Evolutionary conservation across 805 yeast genomes (phyloP), one percentile per base, ranked within the genome.

Genomic region (Nakazawaea anatomiae): DNA sequence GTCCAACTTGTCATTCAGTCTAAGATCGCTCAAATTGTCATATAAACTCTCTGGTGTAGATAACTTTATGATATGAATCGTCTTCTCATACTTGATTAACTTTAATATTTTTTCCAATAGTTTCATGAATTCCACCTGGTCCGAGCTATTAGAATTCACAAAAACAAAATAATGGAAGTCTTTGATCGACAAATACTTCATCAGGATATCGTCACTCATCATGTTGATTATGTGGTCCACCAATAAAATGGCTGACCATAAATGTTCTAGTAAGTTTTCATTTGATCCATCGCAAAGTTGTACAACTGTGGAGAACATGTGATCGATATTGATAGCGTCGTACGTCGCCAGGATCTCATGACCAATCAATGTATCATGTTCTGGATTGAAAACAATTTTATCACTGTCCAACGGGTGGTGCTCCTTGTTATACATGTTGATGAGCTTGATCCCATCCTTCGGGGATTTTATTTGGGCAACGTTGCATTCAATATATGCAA

Each of bases 171-270:
- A 25, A 53, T 54, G 28, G 58, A 57, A 44, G 54, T 61, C 34
- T 58, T 52, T 7, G 55, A 70, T 7, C 72, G 74, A 25, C 67
- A 58, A 46, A 61, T 68, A 30, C 66, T 60, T 25, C 73, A 73
- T 48, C 68, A 56, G 46, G 67, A 73, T 35, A 67, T 52, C 64
- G 66, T 58, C 18, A 61, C 44, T 32, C 58, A 57, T 18, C 72
- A 69, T 36, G 60, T 57, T 4, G 36, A 44, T 38, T 57, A 55
- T 25, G 38, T 52, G 40, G 68, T 61, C 52, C 58, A 55, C 14
- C 65, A 65, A 28, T n/a, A 42, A 10, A 12, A 50, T 38, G 27
- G 47, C 44, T 5, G 52, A 45, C 49, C 47, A 50, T 11, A 50
- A 30, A 36, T 50, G 49, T 31, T 50, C 52, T n/a, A 50, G 14